Conservation (phyloP, 257 asterid genomes). For the Penstemon davidsonii region DNA sequence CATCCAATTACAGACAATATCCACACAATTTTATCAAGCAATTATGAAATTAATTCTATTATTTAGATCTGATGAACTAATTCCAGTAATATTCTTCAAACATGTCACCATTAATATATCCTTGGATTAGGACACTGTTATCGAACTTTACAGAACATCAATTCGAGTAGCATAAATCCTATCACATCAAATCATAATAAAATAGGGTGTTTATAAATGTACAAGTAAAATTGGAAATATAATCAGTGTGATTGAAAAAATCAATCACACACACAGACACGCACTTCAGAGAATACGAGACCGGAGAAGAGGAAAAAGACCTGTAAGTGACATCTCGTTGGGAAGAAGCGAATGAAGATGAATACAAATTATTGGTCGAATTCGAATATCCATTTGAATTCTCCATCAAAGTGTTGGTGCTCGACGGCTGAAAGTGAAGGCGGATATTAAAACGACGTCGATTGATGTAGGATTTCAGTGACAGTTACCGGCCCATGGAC, state of each 20-base stretch:
- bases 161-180: not conserved
- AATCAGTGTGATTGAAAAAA: too few relatives aligned
- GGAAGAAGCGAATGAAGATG: slow-evolving; percentile 46
- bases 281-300: too few relatives aligned
- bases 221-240: too few relatives aligned
- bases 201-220: too few relatives aligned
- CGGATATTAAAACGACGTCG: not conserved
- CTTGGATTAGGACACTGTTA: too few relatives aligned
- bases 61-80: not conserved
- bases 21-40: not conserved
- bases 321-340: slow-evolving; percentile 62
- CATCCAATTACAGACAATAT: not conserved
- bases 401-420: slow-evolving; percentile 31
- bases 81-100: not conserved
- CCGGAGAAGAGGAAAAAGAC: slow-evolving; percentile 12
- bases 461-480: not conserved
- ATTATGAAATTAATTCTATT: not conserved
- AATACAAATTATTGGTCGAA: slow-evolving; percentile 30
- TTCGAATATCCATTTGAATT: slow-evolving; percentile 33
- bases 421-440: not conserved
- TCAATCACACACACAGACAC: too few relatives aligned
- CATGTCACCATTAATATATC: not conserved
- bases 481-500: not conserved
- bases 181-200: not conserved
- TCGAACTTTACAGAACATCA: too few relatives aligned